Evolutionary conservation across 345 rosid genomes (phyloP).

Genomic region (Syzygium oleosum): DNA sequence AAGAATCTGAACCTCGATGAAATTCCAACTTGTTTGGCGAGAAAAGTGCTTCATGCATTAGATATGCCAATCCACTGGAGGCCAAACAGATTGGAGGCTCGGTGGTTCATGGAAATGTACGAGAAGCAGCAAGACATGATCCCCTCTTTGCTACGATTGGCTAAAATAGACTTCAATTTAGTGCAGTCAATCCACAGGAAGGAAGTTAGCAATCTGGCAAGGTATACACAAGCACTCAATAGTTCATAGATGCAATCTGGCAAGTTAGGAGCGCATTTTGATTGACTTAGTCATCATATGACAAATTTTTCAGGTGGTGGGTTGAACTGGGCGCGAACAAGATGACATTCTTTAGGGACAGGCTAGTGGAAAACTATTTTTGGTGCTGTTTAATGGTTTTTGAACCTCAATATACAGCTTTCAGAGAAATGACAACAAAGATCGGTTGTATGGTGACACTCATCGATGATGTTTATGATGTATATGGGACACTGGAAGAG

Average conservation of each 20-base stretch:
- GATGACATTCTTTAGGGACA: slow-evolving; percentile 1
- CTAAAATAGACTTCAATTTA: slow-evolving; percentile 11
- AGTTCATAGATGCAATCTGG: background rate
- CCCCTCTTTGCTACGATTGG: slow-evolving; percentile 5
- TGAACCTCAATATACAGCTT: background rate
- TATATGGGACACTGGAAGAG: slow-evolving; percentile 7
- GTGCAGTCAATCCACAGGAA: slow-evolving; percentile 1
- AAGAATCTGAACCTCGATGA: background rate
- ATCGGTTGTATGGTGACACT: background rate
- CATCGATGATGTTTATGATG: slow-evolving; percentile 3
- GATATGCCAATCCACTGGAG: slow-evolving; percentile 11
- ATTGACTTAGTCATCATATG: background rate
- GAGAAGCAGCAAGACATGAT: background rate
- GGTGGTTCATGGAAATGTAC: slow-evolving; percentile 6
- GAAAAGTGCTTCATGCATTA: slow-evolving; percentile 3
- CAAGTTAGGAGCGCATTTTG: background rate
- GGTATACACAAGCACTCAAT: background rate
- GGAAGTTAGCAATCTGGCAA: slow-evolving; percentile 4
- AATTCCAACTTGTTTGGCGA: background rate
- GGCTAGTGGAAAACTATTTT: slow-evolving; percentile 6
- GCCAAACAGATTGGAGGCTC: slow-evolving; percentile 8
- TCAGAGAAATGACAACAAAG: background rate
- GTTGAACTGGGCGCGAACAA: background rate
- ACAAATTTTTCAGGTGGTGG: slow-evolving; percentile 12
- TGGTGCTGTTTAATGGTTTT: slow-evolving; percentile 3